phyloP scores from a whole-genome alignment of 2,329 filamentous ascomycete species.

The Diaporthe caulivora region DNA sequence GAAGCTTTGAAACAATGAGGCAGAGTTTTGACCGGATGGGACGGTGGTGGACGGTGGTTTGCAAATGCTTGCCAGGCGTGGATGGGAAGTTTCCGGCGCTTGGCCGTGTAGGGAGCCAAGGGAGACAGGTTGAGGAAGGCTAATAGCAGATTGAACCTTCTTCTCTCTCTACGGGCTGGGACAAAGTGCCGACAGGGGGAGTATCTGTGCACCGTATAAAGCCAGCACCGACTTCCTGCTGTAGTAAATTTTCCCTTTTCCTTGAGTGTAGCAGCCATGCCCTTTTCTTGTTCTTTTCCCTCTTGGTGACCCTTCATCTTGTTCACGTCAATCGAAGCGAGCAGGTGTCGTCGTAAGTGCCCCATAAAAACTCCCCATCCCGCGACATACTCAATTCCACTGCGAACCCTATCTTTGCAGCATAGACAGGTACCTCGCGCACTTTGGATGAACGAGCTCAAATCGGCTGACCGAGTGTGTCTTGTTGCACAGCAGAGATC shows the following conservation, averaged over 20 bases:
- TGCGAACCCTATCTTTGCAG: neutral
- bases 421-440: neutral
- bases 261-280: too few relatives aligned
- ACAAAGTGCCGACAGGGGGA: neutral
- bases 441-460: neutral
- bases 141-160: neutral
- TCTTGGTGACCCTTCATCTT: neutral
- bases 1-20: slow-evolving; percentile 14
- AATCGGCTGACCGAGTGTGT: slow-evolving; percentile 9
- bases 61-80: neutral
- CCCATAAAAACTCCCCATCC: slow-evolving; percentile 7
- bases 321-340: neutral
- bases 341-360: slow-evolving; percentile 29
- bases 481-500: neutral
- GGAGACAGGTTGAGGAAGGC: slow-evolving; percentile 4
- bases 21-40: neutral
- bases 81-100: neutral
- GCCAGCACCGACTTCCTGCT: neutral
- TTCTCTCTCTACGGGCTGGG: neutral
- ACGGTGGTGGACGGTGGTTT: slow-evolving; percentile 6
- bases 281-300: neutral
- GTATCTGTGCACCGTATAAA: slow-evolving; percentile 24
- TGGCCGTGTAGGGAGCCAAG: slow-evolving; percentile 7
- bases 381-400: slow-evolving; percentile 4
- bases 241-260: neutral